These are phyloP conservation scores for Suhomyces emberorum DNA, from an alignment of 805 yeast genomes.

Conservation along the genomic window DNA sequence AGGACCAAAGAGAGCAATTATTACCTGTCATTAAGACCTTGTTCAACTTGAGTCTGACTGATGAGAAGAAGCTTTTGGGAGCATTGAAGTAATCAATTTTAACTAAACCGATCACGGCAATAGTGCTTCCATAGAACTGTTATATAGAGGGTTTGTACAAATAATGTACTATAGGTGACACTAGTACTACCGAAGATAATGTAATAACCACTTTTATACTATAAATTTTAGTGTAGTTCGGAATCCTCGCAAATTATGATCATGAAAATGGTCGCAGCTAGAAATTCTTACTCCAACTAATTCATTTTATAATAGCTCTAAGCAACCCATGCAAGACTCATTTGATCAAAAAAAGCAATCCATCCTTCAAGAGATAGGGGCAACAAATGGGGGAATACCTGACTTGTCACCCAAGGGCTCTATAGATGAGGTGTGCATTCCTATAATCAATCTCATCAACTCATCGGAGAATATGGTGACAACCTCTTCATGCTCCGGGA, in stretches of 20 bases:
- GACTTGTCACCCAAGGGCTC: slow-evolving; percentile 88
- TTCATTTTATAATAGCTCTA: no score
- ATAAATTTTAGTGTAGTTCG: no score
- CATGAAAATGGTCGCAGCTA: no score
- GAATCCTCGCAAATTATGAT: no score
- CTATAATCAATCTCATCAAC: slow-evolving; percentile 69
- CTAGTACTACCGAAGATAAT: no score
- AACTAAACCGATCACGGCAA: no score
- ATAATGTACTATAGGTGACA: no score
- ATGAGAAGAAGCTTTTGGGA: slow-evolving; percentile 65
- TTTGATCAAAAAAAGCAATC: slow-evolving; percentile 64
- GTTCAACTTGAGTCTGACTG: slow-evolving; percentile 63
- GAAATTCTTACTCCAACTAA: no score
- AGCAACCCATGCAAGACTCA: slow-evolving; percentile 40
- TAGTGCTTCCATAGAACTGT: no score
- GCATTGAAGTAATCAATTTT: slow-evolving; percentile 48
- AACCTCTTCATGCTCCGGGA: slow-evolving; percentile 85
- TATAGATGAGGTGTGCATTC: slow-evolving; percentile 70
- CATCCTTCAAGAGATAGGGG: slow-evolving; percentile 51
- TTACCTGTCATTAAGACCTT: slow-evolving; percentile 82
- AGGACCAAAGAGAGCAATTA: slow-evolving; percentile 82
- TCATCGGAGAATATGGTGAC: slow-evolving; percentile 67
- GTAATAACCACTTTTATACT: no score
- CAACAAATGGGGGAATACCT: slow-evolving; percentile 40
- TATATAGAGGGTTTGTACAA: no score